These are phyloP conservation scores for Conticribra weissflogii DNA, from an alignment of 108 stramenopile species.

Conservation along the genomic window DNA sequence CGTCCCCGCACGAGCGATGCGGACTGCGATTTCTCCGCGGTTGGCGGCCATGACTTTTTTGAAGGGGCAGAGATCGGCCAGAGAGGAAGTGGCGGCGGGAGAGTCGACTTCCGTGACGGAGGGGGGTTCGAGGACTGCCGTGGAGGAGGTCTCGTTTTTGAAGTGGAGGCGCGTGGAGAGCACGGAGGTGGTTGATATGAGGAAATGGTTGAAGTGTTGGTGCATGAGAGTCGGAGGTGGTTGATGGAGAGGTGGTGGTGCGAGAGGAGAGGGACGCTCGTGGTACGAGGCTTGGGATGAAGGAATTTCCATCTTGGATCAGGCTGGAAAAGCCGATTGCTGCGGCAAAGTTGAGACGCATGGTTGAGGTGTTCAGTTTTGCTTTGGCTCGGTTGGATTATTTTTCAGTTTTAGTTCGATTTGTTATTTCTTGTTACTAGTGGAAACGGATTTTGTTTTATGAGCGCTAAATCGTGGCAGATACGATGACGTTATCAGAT, in stretches of 20 bases:
- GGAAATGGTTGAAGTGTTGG: no score
- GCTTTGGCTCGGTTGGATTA: background rate
- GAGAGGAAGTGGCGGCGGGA: background rate
- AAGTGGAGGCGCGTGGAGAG: no score
- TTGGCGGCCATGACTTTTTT: slow-evolving; percentile 47
- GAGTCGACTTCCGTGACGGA: background rate
- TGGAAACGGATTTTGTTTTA: slow-evolving; percentile 9
- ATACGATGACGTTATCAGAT: no score
- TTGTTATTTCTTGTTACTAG: no score
- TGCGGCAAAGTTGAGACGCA: slow-evolving; percentile 6
- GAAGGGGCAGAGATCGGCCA: slow-evolving; percentile 28
- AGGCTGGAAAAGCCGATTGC: background rate
- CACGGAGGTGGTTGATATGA: no score
- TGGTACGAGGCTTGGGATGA: slow-evolving; percentile 9
- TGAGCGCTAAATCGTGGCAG: background rate
- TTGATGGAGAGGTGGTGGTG: background rate
- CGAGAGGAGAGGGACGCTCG: background rate
- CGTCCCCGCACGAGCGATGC: slow-evolving; percentile 41
- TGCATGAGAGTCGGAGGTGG: background rate
- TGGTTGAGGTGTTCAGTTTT: background rate
- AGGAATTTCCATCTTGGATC: slow-evolving; percentile 4
- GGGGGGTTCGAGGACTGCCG: background rate
- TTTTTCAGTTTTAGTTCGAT: background rate
- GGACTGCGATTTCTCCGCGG: slow-evolving; percentile 41
- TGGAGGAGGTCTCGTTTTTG: background rate